phyloP scores from a whole-genome alignment of 2,329 filamentous ascomycete species.

The Sporothrix luriei region DNA sequence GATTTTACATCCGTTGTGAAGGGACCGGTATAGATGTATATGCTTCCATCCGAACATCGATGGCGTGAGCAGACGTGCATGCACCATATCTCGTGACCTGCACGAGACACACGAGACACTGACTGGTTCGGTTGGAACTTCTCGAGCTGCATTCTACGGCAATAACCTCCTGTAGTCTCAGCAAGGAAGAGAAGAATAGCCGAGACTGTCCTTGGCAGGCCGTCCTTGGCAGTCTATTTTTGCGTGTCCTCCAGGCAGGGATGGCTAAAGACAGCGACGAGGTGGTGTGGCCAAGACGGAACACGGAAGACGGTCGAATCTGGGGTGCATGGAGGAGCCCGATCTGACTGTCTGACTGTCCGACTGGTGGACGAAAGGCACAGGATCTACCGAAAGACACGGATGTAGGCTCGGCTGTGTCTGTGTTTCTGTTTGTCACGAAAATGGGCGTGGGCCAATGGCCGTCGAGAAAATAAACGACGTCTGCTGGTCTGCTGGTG shows the following conservation, averaged over 20 bases:
- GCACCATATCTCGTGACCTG: too few species aligned
- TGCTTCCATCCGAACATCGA: too few species aligned
- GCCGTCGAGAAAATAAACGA: not conserved
- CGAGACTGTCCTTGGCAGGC: too few species aligned
- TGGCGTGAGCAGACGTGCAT: too few species aligned
- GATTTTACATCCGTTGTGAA: too few species aligned
- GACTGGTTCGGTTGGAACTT: too few species aligned
- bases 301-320: not conserved
- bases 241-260: not conserved
- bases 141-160: too few species aligned
- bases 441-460: not conserved
- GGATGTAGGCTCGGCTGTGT: not conserved
- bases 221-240: not conserved
- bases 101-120: too few species aligned
- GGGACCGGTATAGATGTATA: too few species aligned
- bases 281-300: not conserved
- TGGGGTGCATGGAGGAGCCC: slow-evolving; percentile 18
- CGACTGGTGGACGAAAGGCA: not conserved
- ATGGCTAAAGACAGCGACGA: not conserved
- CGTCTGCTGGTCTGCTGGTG: not conserved
- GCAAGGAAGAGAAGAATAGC: not conserved
- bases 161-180: too few species aligned
- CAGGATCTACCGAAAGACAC: slow-evolving; percentile 8
- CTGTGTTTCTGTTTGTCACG: slow-evolving; percentile 6
- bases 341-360: too few species aligned